These are phyloP conservation scores for Lanzia echinophila DNA, from an alignment of 2,329 filamentous ascomycete species.

Conservation along the genomic window DNA sequence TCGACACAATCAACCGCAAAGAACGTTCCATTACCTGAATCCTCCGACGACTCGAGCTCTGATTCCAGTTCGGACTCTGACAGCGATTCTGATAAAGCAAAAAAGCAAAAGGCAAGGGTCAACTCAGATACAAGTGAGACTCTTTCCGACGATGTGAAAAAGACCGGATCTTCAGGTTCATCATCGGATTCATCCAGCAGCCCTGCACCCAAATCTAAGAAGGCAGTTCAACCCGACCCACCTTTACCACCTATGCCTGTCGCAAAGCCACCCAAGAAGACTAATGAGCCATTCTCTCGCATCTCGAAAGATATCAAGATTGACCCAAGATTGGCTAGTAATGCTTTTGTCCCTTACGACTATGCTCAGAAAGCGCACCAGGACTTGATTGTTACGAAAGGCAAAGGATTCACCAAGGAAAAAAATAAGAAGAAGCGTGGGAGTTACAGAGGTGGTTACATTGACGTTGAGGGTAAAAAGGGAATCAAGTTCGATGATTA, in stretches of 20 bases:
- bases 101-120: slow-evolving; percentile 34
- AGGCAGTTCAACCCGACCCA: slow-evolving; percentile 26
- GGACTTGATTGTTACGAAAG: slow-evolving; percentile 83
- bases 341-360: slow-evolving; percentile 74
- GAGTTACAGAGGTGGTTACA: slow-evolving; percentile 80
- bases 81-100: slow-evolving; percentile 38
- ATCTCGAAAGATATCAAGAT: slow-evolving; percentile 64
- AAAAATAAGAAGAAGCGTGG: slow-evolving; percentile 98
- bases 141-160: slow-evolving; percentile 26
- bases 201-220: slow-evolving; percentile 34
- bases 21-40: slow-evolving; percentile 25
- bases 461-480: slow-evolving; percentile 76
- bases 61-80: slow-evolving; percentile 33
- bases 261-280: slow-evolving; percentile 38
- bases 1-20: slow-evolving; percentile 25
- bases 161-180: slow-evolving; percentile 23
- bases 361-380: slow-evolving; percentile 86
- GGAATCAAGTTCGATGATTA: slow-evolving; percentile 94
- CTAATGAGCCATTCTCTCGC: slow-evolving; percentile 67
- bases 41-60: too few relatives aligned
- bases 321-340: slow-evolving; percentile 65
- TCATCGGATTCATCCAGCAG: slow-evolving; percentile 20
- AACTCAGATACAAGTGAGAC: slow-evolving; percentile 29
- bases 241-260: slow-evolving; percentile 31
- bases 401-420: slow-evolving; percentile 98